Evolutionary conservation across 805 yeast genomes (phyloP).

Genomic region (Saccharomyces cerevisiae): DNA sequence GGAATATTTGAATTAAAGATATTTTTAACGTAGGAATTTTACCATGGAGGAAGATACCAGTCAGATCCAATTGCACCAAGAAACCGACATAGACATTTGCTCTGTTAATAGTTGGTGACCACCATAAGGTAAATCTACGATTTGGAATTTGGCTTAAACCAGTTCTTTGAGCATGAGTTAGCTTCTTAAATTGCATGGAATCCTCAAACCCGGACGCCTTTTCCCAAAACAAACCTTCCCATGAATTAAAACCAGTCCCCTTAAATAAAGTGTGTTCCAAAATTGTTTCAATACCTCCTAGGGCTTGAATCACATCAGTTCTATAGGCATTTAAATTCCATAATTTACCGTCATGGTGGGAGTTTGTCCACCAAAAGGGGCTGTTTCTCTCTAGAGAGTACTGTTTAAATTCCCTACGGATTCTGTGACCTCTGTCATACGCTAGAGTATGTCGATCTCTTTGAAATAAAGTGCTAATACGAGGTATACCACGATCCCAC

Average conservation of each 20-base stretch:
- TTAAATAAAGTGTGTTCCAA: constrained; percentile 89
- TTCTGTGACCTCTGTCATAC: constrained; percentile 87
- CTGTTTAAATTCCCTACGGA: constrained; percentile 70
- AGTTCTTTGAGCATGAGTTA: constrained; percentile 95
- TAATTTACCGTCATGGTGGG: constrained; percentile 88
- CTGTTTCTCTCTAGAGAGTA: constrained; percentile 63
- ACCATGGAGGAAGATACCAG: constrained; percentile 96
- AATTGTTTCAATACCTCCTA: constrained; percentile 95
- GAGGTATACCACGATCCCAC: constrained; percentile 96
- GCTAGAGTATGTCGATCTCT: constrained; percentile 92
- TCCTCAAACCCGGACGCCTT: constrained; percentile 96
- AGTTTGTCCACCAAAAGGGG: constrained; percentile 95
- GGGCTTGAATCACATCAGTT: constrained; percentile 91
- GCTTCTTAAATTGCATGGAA: constrained; percentile 83
- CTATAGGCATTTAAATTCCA: constrained; percentile 92
- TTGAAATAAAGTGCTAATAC: constrained; percentile 90
- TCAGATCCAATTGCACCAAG: constrained; percentile 87
- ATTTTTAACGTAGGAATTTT: constrained; percentile 95
- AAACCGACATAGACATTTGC: constrained; percentile 98
- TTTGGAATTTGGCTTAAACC: constrained; percentile 97
- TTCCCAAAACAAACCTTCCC: constrained; percentile 99
- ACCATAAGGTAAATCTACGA: constrained; percentile 94
- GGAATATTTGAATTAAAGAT: constrained; percentile 87
- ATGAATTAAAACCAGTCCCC: constrained; percentile 94
- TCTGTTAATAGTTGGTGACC: constrained; percentile 98